These are phyloP conservation scores for Diaporthe eres DNA, from an alignment of 2,329 filamentous ascomycete genomes.

Conservation along the genomic window DNA sequence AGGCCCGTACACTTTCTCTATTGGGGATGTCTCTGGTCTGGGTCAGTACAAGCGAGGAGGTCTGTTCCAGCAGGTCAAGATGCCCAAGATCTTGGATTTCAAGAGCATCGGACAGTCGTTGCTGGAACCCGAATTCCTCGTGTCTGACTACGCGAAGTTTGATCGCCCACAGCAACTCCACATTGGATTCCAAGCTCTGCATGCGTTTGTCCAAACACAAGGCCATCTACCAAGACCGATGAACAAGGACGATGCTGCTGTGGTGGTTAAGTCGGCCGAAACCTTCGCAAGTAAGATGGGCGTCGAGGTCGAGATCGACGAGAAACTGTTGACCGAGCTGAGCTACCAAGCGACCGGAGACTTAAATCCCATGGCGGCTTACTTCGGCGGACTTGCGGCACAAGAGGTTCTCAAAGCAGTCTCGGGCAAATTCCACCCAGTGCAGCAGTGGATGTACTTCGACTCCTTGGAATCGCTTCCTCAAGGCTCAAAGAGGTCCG, in stretches of 20 bases:
- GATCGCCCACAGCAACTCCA: constrained; percentile 94
- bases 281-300: constrained; percentile 81
- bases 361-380: constrained; percentile 90
- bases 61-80: constrained; percentile 96
- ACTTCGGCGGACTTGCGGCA: constrained; percentile 93
- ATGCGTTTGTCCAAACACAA: constrained; percentile 84
- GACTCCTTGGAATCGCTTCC: constrained; percentile 98
- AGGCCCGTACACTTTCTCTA: constrained; percentile 97
- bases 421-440: constrained; percentile 97
- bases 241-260: constrained; percentile 85
- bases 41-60: constrained; percentile 91
- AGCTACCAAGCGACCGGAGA: constrained; percentile 96
- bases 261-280: constrained; percentile 82
- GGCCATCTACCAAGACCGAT: constrained; percentile 85
- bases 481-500: constrained; percentile 78
- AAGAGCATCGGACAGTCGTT: constrained; percentile 83
- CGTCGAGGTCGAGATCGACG: constrained; percentile 86
- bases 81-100: constrained; percentile 95
- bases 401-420: constrained; percentile 98
- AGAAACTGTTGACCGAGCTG: constrained; percentile 92
- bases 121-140: constrained; percentile 88
- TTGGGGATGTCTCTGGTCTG: constrained; percentile 90
- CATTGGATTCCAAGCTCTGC: constrained; percentile 91
- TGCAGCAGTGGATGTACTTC: constrained; percentile 96
- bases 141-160: constrained; percentile 98